Conservation (phyloP, 441 rosid species). For the Eruca vesicaria region DNA sequence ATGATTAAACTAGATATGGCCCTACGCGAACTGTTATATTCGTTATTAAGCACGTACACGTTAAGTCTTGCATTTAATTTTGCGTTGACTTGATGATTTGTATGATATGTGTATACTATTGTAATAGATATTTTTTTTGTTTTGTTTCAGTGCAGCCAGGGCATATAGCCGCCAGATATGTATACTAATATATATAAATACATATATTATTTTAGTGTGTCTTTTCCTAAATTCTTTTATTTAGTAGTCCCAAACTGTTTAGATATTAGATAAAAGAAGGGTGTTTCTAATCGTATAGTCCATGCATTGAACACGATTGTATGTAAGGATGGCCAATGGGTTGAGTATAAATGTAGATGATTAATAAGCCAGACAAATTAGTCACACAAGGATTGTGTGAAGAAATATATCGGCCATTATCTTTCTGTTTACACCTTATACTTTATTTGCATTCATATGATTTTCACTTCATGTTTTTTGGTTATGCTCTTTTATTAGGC, state of each 20-base stretch:
- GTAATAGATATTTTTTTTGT: neutral
- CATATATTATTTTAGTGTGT: neutral
- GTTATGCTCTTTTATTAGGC: neutral
- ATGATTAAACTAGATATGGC: conserved; percentile 3
- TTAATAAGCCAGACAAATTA: neutral
- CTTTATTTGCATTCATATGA: neutral
- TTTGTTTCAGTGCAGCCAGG: conserved; percentile 2
- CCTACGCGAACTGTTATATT: conserved; percentile 20
- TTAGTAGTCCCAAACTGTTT: neutral
- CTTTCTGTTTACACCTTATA: too few relatives aligned
- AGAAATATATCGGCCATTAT: too few relatives aligned
- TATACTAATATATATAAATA: neutral
- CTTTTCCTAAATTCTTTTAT: neutral
- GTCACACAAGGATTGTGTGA: too few relatives aligned
- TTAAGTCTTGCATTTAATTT: conserved; percentile 17
- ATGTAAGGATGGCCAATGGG: neutral
- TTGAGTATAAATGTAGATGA: neutral
- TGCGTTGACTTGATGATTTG: conserved; percentile 6
- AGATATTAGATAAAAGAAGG: conserved; percentile 1
- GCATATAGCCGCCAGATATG: neutral
- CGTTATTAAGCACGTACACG: conserved; percentile 17
- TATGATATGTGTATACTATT: neutral
- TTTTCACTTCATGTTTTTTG: neutral
- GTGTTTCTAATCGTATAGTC: neutral
- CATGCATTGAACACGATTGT: neutral